These are phyloP conservation scores for Coniophora puteana DNA, from an alignment of 1,284 basidiomycete species.

Conservation along the genomic window DNA sequence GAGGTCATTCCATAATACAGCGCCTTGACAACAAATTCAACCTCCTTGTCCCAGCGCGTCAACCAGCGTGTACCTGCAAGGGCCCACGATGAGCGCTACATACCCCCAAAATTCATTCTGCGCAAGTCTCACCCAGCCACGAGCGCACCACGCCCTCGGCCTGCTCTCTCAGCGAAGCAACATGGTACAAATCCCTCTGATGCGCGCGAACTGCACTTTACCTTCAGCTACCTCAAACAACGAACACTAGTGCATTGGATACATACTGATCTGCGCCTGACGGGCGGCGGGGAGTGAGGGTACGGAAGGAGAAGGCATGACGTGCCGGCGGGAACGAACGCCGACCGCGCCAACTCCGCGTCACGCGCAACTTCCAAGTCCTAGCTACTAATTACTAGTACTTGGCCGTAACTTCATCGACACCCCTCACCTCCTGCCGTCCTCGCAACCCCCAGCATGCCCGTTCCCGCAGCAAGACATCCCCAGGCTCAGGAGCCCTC, in stretches of 20 bases:
- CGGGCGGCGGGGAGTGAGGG: constrained; percentile 67
- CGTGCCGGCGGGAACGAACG: neutral
- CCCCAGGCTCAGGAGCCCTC: constrained; percentile 53
- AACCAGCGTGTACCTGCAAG: constrained; percentile 81
- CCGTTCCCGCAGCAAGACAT: constrained; percentile 31
- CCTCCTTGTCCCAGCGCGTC: constrained; percentile 76
- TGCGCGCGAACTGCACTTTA: constrained; percentile 69
- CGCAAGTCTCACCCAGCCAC: constrained; percentile 61
- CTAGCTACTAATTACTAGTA: too few relatives aligned
- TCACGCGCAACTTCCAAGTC: neutral
- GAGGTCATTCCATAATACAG: constrained; percentile 77
- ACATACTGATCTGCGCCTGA: constrained; percentile 84
- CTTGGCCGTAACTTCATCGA: neutral
- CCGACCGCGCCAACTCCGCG: too few relatives aligned
- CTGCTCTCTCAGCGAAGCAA: constrained; percentile 73
- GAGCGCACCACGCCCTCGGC: constrained; percentile 72
- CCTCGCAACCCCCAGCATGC: constrained; percentile 16
- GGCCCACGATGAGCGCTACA: constrained; percentile 3
- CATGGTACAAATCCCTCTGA: constrained; percentile 81
- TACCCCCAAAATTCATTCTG: neutral
- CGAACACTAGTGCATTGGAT: constrained; percentile 1
- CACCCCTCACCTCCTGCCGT: constrained; percentile 2
- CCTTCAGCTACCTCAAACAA: constrained; percentile 6
- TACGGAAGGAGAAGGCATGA: constrained; percentile 21
- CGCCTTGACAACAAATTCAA: constrained; percentile 69